Percentiles rank a stretch among this genome's conserved stretches.
Conservation (phyloP, 371 early-diverging fungal species). For the Circinella minor region DNA sequence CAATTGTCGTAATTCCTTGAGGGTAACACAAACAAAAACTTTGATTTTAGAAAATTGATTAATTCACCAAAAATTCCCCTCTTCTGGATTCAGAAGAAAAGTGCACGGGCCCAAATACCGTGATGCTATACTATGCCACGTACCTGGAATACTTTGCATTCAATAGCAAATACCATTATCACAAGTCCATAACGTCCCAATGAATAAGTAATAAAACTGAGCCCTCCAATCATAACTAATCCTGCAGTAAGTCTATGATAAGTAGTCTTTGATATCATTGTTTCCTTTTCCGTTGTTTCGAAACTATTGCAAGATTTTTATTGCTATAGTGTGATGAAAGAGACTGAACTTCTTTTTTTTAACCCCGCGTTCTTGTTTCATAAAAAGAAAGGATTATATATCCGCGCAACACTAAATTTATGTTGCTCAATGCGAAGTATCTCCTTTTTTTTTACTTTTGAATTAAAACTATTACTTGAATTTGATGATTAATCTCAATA, state of each 20-base stretch:
- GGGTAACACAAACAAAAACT: constrained; percentile 1
- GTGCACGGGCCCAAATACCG: not conserved
- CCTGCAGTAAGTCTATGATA: not conserved
- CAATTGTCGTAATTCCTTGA: constrained; percentile 8
- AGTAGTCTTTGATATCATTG: not conserved
- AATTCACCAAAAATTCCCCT: constrained; percentile 9
- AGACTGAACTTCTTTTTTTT: no score
- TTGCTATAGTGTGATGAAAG: no score
- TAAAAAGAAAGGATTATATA: no score
- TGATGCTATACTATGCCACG: not conserved
- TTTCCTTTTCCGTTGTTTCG: not conserved
- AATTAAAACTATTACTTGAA: no score
- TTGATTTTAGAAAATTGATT: not conserved
- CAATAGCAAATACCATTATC: constrained; percentile 16
- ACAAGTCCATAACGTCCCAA: not conserved
- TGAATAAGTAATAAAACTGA: not conserved
- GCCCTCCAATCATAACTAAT: not conserved
- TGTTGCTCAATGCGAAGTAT: no score
- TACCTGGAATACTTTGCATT: constrained; percentile 32
- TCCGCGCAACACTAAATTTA: no score
- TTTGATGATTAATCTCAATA: no score
- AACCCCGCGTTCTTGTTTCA: no score
- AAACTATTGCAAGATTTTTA: no score
- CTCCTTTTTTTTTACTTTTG: no score
- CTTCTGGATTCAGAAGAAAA: not conserved